Evolutionary conservation across 108 stramenopile genomes (phyloP).

Genomic region (Mediolabrus comicus): DNA sequence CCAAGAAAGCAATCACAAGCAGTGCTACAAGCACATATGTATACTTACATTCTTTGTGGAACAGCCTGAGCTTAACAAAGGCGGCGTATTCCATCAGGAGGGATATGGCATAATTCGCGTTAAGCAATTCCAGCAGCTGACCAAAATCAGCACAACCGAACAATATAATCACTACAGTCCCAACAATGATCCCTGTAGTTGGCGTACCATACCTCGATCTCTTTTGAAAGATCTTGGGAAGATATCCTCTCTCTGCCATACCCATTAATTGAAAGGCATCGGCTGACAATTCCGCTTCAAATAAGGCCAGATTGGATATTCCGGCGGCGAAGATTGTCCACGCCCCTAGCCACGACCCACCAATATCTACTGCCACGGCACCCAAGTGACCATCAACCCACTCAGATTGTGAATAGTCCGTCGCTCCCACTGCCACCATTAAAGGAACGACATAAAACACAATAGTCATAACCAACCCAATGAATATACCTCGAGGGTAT

Average conservation of each 20-base stretch:
- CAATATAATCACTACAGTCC: slow-evolving; percentile 73
- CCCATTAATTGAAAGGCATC: slow-evolving; percentile 94
- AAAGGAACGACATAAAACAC: slow-evolving; percentile 81
- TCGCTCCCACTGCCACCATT: slow-evolving; percentile 68
- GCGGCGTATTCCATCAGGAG: slow-evolving; percentile 92
- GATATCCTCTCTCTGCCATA: slow-evolving; percentile 82
- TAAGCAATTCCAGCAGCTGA: slow-evolving; percentile 89
- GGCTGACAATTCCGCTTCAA: slow-evolving; percentile 92
- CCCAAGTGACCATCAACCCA: slow-evolving; percentile 91
- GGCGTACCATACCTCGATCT: slow-evolving; percentile 88
- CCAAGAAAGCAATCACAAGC: background rate
- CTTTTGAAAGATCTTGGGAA: slow-evolving; percentile 78
- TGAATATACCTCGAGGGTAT: slow-evolving; percentile 80
- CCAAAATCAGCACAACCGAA: slow-evolving; percentile 73
- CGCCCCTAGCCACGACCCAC: slow-evolving; percentile 88
- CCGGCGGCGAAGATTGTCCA: slow-evolving; percentile 93
- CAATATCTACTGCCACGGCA: slow-evolving; percentile 70
- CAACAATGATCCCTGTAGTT: slow-evolving; percentile 80
- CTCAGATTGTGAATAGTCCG: slow-evolving; percentile 56
- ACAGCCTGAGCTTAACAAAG: slow-evolving; percentile 86
- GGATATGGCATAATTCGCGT: slow-evolving; percentile 81
- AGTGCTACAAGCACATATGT: background rate
- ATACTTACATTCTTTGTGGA: slow-evolving; percentile 37
- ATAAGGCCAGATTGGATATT: slow-evolving; percentile 85
- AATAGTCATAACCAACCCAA: slow-evolving; percentile 63